phyloP scores from a whole-genome alignment of 2,329 filamentous ascomycete genomes.

The Orbilia ellipsospora region DNA sequence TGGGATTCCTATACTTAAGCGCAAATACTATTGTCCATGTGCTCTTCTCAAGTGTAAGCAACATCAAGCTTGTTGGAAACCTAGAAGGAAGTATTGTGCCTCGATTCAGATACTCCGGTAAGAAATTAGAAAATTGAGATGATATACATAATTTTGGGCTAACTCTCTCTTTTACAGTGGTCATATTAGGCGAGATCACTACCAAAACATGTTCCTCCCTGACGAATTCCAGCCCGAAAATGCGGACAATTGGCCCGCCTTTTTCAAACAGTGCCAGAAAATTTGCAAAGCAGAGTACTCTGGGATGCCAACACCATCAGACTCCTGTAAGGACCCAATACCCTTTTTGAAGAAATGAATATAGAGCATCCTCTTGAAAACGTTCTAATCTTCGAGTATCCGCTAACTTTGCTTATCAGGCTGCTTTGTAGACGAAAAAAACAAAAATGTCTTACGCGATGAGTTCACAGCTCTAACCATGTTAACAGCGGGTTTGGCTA shows the following conservation, averaged over 20 bases:
- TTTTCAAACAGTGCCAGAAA: slow-evolving; percentile 4
- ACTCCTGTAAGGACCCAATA: neutral
- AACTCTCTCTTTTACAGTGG: neutral
- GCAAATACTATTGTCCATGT: slow-evolving; percentile 12
- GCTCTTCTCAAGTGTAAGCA: neutral
- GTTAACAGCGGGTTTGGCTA: too few relatives aligned
- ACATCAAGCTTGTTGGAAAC: slow-evolving; percentile 2
- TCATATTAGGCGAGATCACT: slow-evolving; percentile 21
- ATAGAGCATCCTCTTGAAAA: too few relatives aligned
- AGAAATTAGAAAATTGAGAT: neutral
- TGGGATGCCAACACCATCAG: neutral
- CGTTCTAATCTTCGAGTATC: too few relatives aligned
- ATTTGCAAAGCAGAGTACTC: neutral
- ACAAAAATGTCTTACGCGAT: too few relatives aligned
- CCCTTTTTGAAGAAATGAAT: neutral
- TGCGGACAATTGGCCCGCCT: neutral
- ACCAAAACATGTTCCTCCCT: neutral
- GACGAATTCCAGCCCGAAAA: neutral
- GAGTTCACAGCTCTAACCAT: too few relatives aligned
- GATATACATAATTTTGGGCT: neutral
- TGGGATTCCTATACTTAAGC: neutral
- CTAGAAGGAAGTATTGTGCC: neutral
- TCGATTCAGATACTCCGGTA: neutral
- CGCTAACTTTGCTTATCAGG: too few relatives aligned
- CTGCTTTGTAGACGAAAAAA: too few relatives aligned